A percentile compares a stretch with the other conserved stretches of the same genome.
These are phyloP conservation scores for Myrmaecium sp. DNA, from an alignment of 2,329 filamentous ascomycete species.

Conservation along the genomic window DNA sequence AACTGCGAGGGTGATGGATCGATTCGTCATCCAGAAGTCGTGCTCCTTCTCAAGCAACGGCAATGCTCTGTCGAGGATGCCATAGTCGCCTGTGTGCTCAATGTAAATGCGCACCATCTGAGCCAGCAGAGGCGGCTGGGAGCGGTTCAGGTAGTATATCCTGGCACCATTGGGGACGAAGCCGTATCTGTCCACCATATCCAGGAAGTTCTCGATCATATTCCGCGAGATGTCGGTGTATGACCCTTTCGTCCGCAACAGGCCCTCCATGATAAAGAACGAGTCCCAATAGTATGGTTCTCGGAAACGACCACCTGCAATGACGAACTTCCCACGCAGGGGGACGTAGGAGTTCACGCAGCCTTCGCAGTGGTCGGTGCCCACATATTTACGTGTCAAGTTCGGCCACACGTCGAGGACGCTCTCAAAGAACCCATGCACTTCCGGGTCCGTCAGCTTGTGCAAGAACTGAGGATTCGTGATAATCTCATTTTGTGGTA, in stretches of 20 bases:
- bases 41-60: conserved; percentile 48
- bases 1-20: too few species aligned
- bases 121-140: conserved; percentile 47
- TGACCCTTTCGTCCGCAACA: conserved; percentile 45
- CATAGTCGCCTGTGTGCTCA: conserved; percentile 46
- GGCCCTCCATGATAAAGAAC: conserved; percentile 50
- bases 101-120: conserved; percentile 51
- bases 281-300: conserved; percentile 59
- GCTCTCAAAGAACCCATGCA: conserved; percentile 43
- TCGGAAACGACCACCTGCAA: conserved; percentile 53
- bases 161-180: conserved; percentile 54
- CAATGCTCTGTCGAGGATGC: conserved; percentile 41
- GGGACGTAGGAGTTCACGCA: conserved; percentile 51
- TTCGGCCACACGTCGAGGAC: conserved; percentile 56
- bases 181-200: conserved; percentile 46
- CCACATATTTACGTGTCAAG: conserved; percentile 42
- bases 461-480: conserved; percentile 43
- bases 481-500: conserved; percentile 33
- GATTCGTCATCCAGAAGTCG: conserved; percentile 44
- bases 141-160: conserved; percentile 50
- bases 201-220: conserved; percentile 54
- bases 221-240: conserved; percentile 48
- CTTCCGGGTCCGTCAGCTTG: conserved; percentile 38
- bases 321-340: conserved; percentile 50
- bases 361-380: conserved; percentile 35